A percentile compares a stretch with the other conserved stretches of the same genome.
These are phyloP conservation scores for Trichoderma orchidacearum DNA, from an alignment of 495 filamentous ascomycete genomes.

Conservation along the genomic window DNA sequence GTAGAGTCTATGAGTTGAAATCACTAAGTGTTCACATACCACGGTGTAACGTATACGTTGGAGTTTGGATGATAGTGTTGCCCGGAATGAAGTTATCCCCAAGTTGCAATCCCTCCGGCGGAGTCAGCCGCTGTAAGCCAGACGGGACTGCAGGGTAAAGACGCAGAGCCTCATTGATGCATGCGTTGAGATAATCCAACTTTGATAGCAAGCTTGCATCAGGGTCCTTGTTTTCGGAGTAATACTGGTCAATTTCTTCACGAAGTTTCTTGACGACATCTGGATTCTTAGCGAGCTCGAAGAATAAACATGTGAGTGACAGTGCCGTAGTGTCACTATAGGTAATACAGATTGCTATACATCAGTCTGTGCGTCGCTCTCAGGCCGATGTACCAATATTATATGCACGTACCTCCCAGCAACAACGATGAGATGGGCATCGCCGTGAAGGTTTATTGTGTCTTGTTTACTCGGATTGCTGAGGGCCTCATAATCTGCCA, in stretches of 20 bases:
- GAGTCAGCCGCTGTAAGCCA: conserved; percentile 18
- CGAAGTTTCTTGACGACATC: conserved; percentile 13
- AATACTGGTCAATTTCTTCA: conserved; percentile 17
- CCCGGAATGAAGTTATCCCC: conserved; percentile 25
- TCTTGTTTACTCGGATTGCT: neutral
- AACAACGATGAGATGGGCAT: conserved; percentile 17
- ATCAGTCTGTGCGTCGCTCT: too few species aligned
- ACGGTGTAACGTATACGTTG: neutral
- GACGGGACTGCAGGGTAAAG: conserved; percentile 26
- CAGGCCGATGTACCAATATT: too few species aligned
- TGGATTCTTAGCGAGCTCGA: conserved; percentile 19
- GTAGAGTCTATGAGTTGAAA: too few species aligned
- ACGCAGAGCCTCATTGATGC: conserved; percentile 33
- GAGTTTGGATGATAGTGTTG: conserved; percentile 5
- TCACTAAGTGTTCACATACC: neutral
- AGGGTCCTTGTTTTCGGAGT: too few species aligned
- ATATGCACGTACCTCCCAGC: conserved; percentile 15
- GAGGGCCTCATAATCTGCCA: too few species aligned
- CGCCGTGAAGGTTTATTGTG: conserved; percentile 10
- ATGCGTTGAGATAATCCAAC: conserved; percentile 16
- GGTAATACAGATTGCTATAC: too few species aligned
- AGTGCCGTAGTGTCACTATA: conserved; percentile 27
- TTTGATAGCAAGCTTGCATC: too few species aligned
- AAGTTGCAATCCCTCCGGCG: conserved; percentile 22
- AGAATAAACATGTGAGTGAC: conserved; percentile 19